Evolutionary conservation across 768 basidiomycete species (phyloP), one percentile per base, ranked within the genome.

Genomic region (Roridomyces roridus): DNA sequence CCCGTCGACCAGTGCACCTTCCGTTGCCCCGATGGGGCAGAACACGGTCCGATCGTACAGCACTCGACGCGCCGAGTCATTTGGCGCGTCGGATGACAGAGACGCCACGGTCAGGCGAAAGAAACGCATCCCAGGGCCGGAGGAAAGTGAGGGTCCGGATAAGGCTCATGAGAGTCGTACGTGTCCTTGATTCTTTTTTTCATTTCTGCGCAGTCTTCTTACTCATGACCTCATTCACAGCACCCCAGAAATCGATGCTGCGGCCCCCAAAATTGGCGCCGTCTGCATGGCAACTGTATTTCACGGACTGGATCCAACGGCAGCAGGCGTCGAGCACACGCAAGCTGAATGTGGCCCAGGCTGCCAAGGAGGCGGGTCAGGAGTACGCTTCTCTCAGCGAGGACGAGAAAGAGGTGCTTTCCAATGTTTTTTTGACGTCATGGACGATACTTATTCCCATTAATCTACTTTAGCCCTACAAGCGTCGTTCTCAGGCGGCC

Each of bases 231-330:
- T 66, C 15, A 34, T 15, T n/a, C 70, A 54, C 72, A 88, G 89
- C 80, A 34, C 84, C 84, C 42, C 75, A 84, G 51, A 94, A 90
- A 74, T 94, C 94, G 36, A 74, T 85, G 11, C 79, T 97, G 55
- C 87, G 88, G 39, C 94, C 92, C 18, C 94, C 94, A 44, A 94
- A 95, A 77, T 82, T 94, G 65, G 92, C 95, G 6, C 93, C 92
- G 5, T 95, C 93, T 4, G 92, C 94, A 51, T 97, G 95, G 95
- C 95, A 97, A 72, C 82, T 97, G 40, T 97, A 94, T 74, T 96
- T 97, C 70, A 94, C 94, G 21, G 93, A 96, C 69, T 95, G 92
- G 86, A 94, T 97, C 61, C 90, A 93, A 70, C 83, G 85, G 66
- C 89, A 92, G 70, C 91, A 92, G 73, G 86, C 87, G 56, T 82